Conservation (phyloP, 2,329 filamentous ascomycete genomes). For the Basipetospora sp. region DNA sequence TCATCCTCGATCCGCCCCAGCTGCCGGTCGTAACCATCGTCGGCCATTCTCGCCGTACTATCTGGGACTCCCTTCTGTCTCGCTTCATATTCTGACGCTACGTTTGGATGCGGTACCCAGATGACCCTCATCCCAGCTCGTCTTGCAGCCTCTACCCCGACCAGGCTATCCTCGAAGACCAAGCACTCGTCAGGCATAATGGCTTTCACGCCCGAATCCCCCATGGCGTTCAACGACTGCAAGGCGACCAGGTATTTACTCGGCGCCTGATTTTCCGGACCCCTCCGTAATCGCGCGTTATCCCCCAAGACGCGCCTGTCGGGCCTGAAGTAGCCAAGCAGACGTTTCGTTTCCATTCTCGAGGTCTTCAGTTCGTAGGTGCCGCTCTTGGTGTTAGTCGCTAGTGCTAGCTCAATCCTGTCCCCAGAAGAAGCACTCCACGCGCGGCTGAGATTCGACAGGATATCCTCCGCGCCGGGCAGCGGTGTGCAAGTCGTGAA, state of each 20-base stretch:
- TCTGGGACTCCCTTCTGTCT: background rate
- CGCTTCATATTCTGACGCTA: conserved; percentile 24
- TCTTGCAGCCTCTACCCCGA: conserved; percentile 55
- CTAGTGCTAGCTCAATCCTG: conserved; percentile 45
- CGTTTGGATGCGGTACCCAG: conserved; percentile 52
- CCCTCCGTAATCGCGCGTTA: background rate
- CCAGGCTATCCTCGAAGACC: conserved; percentile 61
- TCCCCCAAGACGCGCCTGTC: background rate
- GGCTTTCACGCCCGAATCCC: conserved; percentile 18
- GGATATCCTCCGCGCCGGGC: conserved; percentile 44
- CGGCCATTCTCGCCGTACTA: background rate
- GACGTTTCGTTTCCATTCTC: conserved; percentile 9
- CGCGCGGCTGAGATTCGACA: conserved; percentile 27
- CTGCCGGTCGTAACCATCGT: background rate
- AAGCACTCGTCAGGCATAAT: conserved; percentile 53
- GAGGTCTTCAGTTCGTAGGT: conserved; percentile 50
- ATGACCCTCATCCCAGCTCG: conserved; percentile 60
- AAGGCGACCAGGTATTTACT: background rate
- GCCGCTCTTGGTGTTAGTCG: conserved; percentile 43
- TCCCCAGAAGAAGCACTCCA: conserved; percentile 6
- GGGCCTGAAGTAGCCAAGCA: background rate
- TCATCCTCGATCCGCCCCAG: background rate
- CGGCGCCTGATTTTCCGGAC: background rate
- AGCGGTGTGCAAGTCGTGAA: conserved; percentile 37
- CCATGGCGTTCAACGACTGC: background rate